Percentiles rank a stretch among this genome's conserved stretches.
These are phyloP conservation scores for Daucus carota DNA, from an alignment of 129 eudicot genomes.

Conservation along the genomic window DH1_v3.0 NC_030382.2:12004001-12004500, in stretches of 20 bases:
- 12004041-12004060: slow-evolving; percentile 39
- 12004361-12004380: slow-evolving; percentile 31
- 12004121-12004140: slow-evolving; percentile 20
- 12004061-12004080: neutral
- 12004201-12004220: slow-evolving; percentile 54
- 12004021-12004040: slow-evolving; percentile 37
- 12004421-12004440: slow-evolving; percentile 25
- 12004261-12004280: slow-evolving; percentile 39
- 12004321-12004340: slow-evolving; percentile 46
- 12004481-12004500: slow-evolving; percentile 40
- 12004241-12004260: slow-evolving; percentile 36
- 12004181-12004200: slow-evolving; percentile 48
- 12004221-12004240: slow-evolving; percentile 41
- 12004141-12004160: slow-evolving; percentile 15
- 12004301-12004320: slow-evolving; percentile 21
- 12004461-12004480: slow-evolving; percentile 10
- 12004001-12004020: slow-evolving; percentile 57
- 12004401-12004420: slow-evolving; percentile 52
- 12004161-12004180: slow-evolving; percentile 29
- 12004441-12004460: slow-evolving; percentile 2
- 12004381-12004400: slow-evolving; percentile 47
- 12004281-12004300: slow-evolving; percentile 16
- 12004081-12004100: neutral
- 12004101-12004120: slow-evolving; percentile 12
- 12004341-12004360: slow-evolving; percentile 72